phyloP scores from a whole-genome alignment of 106 monocot species.

The Phalaenopsis equestris region DNA sequence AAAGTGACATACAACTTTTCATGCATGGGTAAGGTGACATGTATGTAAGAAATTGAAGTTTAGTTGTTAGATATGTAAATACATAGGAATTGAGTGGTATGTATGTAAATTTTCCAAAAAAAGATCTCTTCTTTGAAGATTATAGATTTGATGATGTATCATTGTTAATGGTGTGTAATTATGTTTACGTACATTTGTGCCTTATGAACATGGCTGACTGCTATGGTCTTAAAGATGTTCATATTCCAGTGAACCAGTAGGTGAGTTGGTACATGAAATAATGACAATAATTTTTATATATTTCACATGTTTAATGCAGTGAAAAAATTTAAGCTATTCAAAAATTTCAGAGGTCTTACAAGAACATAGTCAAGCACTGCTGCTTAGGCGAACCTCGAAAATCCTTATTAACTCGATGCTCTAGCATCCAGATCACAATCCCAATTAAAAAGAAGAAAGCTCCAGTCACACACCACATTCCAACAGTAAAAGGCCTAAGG shows the following conservation, averaged over 20 bases:
- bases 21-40: too few species aligned
- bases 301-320: neutral
- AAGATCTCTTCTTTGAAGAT: too few species aligned
- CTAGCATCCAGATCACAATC: constrained; percentile 59
- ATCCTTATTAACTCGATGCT: constrained; percentile 56
- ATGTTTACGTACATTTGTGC: too few species aligned
- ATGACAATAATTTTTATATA: neutral
- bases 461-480: constrained; percentile 53
- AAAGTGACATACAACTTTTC: too few species aligned
- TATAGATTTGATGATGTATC: too few species aligned
- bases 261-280: neutral
- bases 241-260: neutral
- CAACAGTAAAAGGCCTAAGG: constrained; percentile 49
- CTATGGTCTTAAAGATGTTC: neutral
- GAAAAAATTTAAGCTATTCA: neutral
- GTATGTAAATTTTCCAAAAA: too few species aligned
- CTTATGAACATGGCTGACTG: neutral
- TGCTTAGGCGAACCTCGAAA: constrained; percentile 57
- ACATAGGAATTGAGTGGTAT: too few species aligned
- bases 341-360: constrained; percentile 23
- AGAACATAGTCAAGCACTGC: constrained; percentile 42
- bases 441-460: constrained; percentile 60
- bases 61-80: too few species aligned
- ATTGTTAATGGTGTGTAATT: too few species aligned
- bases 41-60: too few species aligned